Evolutionary conservation across 345 rosid species (phyloP).

Genomic region (Citrus mangshanensis): DNA sequence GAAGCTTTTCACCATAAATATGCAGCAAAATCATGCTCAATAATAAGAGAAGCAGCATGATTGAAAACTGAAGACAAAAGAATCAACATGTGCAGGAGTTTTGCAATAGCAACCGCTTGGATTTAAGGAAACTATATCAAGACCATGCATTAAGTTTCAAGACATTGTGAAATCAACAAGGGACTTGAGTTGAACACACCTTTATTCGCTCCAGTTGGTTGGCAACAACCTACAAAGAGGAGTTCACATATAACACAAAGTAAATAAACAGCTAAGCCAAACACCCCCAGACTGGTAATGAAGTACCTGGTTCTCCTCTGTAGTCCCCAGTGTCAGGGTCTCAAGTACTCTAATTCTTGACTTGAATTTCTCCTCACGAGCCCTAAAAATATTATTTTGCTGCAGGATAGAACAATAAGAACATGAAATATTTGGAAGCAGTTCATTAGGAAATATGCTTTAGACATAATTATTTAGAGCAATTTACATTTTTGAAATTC

Average conservation of each 20-base stretch:
- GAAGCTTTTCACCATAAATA: neutral
- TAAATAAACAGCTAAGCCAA: conserved; percentile 13
- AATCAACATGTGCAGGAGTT: neutral
- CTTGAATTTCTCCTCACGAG: conserved; percentile 72
- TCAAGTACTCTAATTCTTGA: conserved; percentile 71
- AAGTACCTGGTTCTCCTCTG: conserved; percentile 76
- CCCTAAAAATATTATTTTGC: conserved; percentile 71
- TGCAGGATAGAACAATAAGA: conserved; percentile 33
- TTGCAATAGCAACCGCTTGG: neutral
- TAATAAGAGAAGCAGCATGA: neutral
- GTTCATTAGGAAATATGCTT: conserved; percentile 9
- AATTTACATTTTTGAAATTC: conserved; percentile 65
- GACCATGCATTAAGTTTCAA: neutral
- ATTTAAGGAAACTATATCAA: neutral
- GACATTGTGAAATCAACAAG: neutral
- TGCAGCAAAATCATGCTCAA: conserved; percentile 2
- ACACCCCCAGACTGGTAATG: conserved; percentile 8
- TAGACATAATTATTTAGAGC: conserved; percentile 5
- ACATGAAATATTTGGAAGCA: conserved; percentile 20
- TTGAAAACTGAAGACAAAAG: neutral
- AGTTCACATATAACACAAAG: neutral
- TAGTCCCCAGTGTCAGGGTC: conserved; percentile 67
- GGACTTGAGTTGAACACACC: conserved; percentile 22
- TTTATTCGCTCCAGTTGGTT: conserved; percentile 45
- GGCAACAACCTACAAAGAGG: conserved; percentile 36